Base-by-base conservation (phyloP, 805 yeast species). In the Candida ipomoeae region DNA sequence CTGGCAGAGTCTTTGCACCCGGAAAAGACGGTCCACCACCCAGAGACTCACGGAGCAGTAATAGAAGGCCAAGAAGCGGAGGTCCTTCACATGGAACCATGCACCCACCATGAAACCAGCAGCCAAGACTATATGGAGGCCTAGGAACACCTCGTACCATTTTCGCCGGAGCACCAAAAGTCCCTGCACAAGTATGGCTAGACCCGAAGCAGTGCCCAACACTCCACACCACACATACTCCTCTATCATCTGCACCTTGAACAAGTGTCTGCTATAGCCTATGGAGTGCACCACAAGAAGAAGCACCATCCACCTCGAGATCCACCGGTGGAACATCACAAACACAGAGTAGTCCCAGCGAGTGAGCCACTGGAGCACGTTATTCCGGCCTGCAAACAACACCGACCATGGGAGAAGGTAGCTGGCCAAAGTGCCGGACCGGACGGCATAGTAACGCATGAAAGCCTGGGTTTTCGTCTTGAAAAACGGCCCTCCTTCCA, bases 291-390 rank as follows among this genome's bases (percentile, higher is more conserved):
- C 53, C 15, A 62, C 60, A 3, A 82, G 60, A 38, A 81, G 58
- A 29, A 74, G 65, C 2, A 73, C 46, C 34, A 71, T 60, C 11
- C 75, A 63, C 53, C 87, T 70, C 1, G 82, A 75, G 7, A 81
- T 54, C 68, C 85, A 83, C 46, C 84, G 73, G 61, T 84, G 89
- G 58, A 76, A 79, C 31, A 78, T 67, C 42, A 82, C 70, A 60
- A 81, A 84, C 20, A 84, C 72, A 0, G 83, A 66, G 49, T 55
- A 73, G 49, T 60, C 71, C 73, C 66, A 69, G 47, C 70, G 58
- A 2, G 75, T 70, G 21, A 71, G 41, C 66, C 68, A 64, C 55
- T 70, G 77, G 26, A 73, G 60, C 15, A 57, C 33, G 37, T 58
- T 58, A 39, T 58, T 58, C 20, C 61, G 45, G 5, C 61, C 61